These are phyloP conservation scores for Sonneratia alba DNA, from an alignment of 345 rosid species.

Conservation along the genomic window DNA sequence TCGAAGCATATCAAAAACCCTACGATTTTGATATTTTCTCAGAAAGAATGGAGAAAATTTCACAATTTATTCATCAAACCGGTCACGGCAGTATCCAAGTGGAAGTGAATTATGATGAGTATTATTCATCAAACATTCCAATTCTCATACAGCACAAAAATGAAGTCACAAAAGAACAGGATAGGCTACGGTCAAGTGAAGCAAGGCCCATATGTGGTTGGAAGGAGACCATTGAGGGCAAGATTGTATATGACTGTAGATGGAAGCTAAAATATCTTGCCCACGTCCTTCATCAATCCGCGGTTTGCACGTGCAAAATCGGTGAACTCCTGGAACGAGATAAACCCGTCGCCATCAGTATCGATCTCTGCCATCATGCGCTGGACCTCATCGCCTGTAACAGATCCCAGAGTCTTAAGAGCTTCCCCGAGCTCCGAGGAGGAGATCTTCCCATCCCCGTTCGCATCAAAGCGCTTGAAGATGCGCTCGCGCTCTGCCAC, in stretches of 20 bases:
- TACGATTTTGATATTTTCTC: no score
- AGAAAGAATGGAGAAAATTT: not conserved
- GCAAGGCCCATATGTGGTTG: not conserved
- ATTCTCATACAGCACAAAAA: not conserved
- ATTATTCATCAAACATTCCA: not conserved
- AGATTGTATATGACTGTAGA: not conserved
- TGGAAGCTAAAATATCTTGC: conserved; percentile 49
- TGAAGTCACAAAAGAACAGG: not conserved
- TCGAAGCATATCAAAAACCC: no score
- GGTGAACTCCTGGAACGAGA: conserved; percentile 57
- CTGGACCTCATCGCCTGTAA: conserved; percentile 45
- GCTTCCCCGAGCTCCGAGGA: conserved; percentile 70
- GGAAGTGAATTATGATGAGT: not conserved
- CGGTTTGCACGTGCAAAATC: conserved; percentile 63
- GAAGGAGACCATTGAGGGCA: not conserved
- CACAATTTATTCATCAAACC: not conserved
- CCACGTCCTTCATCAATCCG: conserved; percentile 81
- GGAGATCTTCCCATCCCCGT: conserved; percentile 81
- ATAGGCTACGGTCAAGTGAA: not conserved
- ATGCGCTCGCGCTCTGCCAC: conserved; percentile 49
- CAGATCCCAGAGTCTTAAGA: conserved; percentile 55
- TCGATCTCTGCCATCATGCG: conserved; percentile 94
- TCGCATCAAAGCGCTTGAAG: conserved; percentile 73
- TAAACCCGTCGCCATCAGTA: conserved; percentile 78
- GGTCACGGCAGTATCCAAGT: not conserved